Percentiles rank a stretch among this genome's conserved stretches.
phyloP scores from a whole-genome alignment of 768 basidiomycete species.

The Tylopilus balloui region DNA sequence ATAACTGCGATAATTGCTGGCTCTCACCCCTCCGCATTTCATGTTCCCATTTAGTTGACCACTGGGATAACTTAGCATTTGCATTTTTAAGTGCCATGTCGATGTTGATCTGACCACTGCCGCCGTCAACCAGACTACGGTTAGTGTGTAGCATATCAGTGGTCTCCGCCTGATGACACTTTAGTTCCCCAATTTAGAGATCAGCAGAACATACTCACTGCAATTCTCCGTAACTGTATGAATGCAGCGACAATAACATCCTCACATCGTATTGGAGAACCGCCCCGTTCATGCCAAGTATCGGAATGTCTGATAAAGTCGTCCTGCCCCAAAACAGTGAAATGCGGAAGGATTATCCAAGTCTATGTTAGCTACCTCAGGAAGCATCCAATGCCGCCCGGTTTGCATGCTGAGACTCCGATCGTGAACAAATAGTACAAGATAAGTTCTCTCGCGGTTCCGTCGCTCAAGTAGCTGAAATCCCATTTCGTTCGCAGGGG shows the following conservation, averaged over 20 bases:
- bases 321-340: conserved; percentile 37
- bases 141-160: conserved; percentile 66
- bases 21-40: conserved; percentile 67
- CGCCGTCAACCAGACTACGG: conserved; percentile 40
- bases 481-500: conserved; percentile 57
- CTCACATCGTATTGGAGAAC: conserved; percentile 56
- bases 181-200: background rate
- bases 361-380: conserved; percentile 43
- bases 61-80: conserved; percentile 66
- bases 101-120: conserved; percentile 63
- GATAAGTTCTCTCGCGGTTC: conserved; percentile 81
- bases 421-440: conserved; percentile 83
- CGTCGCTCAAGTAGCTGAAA: conserved; percentile 69
- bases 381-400: conserved; percentile 84
- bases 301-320: conserved; percentile 66
- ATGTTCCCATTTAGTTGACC: conserved; percentile 66
- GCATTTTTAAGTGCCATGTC: conserved; percentile 68
- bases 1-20: background rate
- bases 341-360: conserved; percentile 4
- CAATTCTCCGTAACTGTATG: conserved; percentile 71
- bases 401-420: conserved; percentile 84
- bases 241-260: conserved; percentile 79
- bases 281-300: conserved; percentile 67
- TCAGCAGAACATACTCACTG: conserved; percentile 44
- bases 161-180: conserved; percentile 56